Base-by-base conservation (phyloP, 2,329 filamentous ascomycete species). In the Venturia nashicola region DNA sequence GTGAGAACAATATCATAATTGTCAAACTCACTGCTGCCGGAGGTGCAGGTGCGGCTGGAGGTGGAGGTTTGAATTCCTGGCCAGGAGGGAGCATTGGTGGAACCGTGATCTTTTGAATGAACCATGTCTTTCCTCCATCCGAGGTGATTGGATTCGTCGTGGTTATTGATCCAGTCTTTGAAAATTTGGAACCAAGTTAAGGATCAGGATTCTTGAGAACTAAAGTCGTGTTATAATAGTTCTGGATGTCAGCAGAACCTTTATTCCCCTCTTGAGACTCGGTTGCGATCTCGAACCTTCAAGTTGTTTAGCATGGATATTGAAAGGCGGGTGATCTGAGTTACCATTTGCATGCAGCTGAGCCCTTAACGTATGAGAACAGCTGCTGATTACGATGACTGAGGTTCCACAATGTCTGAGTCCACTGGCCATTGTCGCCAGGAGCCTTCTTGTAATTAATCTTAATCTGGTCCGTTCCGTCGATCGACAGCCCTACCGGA, bases 71-170 rank as follows among this genome's bases (percentile, higher is more conserved):
- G 18, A 12, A 62, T 20, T 42, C 61, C 6, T 46, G 39, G 16
- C 61, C 61, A 3, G 61, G 61, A 18, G 51, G 51, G 11, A 48
- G 61, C 61, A 62, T 62, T 2, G 61, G 43, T 11, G 61, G 61
- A 60, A 68, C 64, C 5, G 62, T 61, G 20, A 67, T 59, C n/a
- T 51, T 61, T 20, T 66, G 64, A 46, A 65, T 64, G 23, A 48
- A 46, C 67, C 67, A 68, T 5, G 65, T 66, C 65, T 65, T 65
- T 27, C 67, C 67, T n/a, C 60, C 61, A 43, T 68, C 66, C 0
- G 39, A 46, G 23, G 66, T 65, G 16, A 43, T 23, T 42, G 51
- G 61, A 40, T 63, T 59, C 11, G 46, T 63, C 16, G 51, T 32
- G 14, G 54, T 55, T 27, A 63, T 63, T 23, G 27, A 27, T 2